Evolutionary conservation across 2,329 filamentous ascomycete genomes (phyloP), one percentile per base, ranked within the genome.

Genomic region (Claviceps sp.): DNA sequence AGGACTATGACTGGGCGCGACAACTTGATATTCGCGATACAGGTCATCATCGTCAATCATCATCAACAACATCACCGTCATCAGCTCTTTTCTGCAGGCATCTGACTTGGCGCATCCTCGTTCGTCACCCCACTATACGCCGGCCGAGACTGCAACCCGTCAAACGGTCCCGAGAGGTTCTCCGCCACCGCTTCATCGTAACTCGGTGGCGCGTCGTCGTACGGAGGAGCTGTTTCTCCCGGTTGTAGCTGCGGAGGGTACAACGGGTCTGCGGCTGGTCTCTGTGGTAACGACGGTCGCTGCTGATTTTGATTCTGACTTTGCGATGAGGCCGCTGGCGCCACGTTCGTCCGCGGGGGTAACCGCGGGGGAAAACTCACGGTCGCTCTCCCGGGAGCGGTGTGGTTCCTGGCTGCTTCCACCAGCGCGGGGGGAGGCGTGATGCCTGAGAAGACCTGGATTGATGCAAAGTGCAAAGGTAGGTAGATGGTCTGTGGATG

Each of bases 151-250:
- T 67, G 63, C 55, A 61, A 56, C 71, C 55, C 85, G 63, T 88
- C 79, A 52, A 89, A 80, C 1, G 88, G 87, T 39, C 80, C 84
- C 0, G 72, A 67, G 56, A 93, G 69, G 54, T 83, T 80, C 57
- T 87, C 84, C 6, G 89, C 89, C 69, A 96, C 84, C 13, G 89
- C 89, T 67, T 96, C 90, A 68, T 95, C 89, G 63, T 97, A 97
- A 61, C 88, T 95, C 7, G 90, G 90, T 17, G 91, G 90, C n/a
- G 89, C 87, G 52, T 93, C 89, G 37, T 88, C 84, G 57, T 78
- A 73, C 0, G 65, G 62, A 17, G 71, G 66, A 1, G 65, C 73
- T 8, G 68, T 64, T 39, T 75, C 73, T n/a, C 65, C 64, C 0
- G 65, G 62, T 4, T 56, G 60, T 19, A 82, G 66, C 60, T 81